These are phyloP conservation scores for Citrus medica DNA, from an alignment of 345 rosid species.

Conservation along the genomic window DNA sequence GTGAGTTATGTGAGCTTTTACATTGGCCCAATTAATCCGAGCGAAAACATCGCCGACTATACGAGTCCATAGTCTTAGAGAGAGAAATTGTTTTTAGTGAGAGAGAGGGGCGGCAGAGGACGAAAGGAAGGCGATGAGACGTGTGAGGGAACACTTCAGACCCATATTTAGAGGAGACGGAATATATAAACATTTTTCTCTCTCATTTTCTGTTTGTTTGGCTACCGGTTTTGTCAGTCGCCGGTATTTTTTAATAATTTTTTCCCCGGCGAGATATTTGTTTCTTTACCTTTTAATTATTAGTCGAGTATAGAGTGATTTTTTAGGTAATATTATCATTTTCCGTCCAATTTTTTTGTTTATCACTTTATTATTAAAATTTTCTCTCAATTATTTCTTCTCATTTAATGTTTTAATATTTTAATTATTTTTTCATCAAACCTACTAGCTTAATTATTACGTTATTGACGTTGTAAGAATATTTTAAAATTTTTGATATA, in stretches of 20 bases:
- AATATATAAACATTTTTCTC: slow-evolving; percentile 36
- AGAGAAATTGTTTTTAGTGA: background rate
- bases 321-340: too few species aligned
- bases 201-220: background rate
- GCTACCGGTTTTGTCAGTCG: slow-evolving; percentile 30
- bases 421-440: too few species aligned
- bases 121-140: slow-evolving; percentile 26
- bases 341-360: too few species aligned
- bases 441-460: too few species aligned
- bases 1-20: slow-evolving; percentile 2
- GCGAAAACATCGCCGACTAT: slow-evolving; percentile 20
- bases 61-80: slow-evolving; percentile 3
- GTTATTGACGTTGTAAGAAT: too few species aligned
- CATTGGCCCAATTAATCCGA: slow-evolving; percentile 18
- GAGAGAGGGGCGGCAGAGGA: background rate
- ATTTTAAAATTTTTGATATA: too few species aligned
- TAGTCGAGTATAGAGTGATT: background rate
- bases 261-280: slow-evolving; percentile 2
- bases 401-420: too few species aligned
- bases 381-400: too few species aligned
- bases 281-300: background rate
- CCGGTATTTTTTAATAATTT: background rate
- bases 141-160: slow-evolving; percentile 43
- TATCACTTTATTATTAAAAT: too few species aligned
- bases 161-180: slow-evolving; percentile 29